phyloP scores from a whole-genome alignment of 2,329 filamentous ascomycete species.

The Aspergillus fumigatiaffinis region DNA sequence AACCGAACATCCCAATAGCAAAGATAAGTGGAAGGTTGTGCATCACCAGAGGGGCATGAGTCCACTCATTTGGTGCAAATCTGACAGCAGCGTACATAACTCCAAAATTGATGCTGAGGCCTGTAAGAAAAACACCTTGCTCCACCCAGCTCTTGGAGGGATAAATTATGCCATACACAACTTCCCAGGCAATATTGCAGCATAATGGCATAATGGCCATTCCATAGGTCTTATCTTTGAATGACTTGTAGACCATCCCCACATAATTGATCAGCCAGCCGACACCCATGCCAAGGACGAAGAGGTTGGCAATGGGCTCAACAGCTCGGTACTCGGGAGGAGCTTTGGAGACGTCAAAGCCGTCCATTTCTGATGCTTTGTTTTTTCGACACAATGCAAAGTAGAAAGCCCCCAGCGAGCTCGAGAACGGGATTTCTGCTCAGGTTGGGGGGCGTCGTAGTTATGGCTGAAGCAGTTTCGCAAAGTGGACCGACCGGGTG shows the following conservation, averaged over 20 bases:
- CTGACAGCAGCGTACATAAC: slow-evolving; percentile 14
- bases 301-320: neutral
- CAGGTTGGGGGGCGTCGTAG: too few species aligned
- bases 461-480: too few species aligned
- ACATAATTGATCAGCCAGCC: slow-evolving; percentile 15
- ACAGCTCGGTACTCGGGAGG: neutral
- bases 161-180: slow-evolving; percentile 13
- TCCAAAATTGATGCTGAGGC: slow-evolving; percentile 7
- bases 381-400: too few species aligned
- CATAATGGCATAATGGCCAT: slow-evolving; percentile 15
- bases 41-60: slow-evolving; percentile 13
- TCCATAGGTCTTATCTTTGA: slow-evolving; percentile 12
- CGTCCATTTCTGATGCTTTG: neutral
- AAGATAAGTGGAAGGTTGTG: slow-evolving; percentile 10
- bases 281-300: slow-evolving; percentile 8
- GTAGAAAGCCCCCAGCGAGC: too few species aligned
- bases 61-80: slow-evolving; percentile 14
- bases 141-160: slow-evolving; percentile 9
- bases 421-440: too few species aligned
- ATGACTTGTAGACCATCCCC: slow-evolving; percentile 12
- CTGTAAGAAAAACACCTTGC: slow-evolving; percentile 1
- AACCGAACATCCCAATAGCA: slow-evolving; percentile 1
- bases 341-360: neutral
- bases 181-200: slow-evolving; percentile 17
- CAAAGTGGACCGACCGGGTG: too few species aligned